Evolutionary conservation across 768 basidiomycete species (phyloP), one percentile per base, ranked within the genome.

Genomic region (Xanthoconium stramineum): DNA sequence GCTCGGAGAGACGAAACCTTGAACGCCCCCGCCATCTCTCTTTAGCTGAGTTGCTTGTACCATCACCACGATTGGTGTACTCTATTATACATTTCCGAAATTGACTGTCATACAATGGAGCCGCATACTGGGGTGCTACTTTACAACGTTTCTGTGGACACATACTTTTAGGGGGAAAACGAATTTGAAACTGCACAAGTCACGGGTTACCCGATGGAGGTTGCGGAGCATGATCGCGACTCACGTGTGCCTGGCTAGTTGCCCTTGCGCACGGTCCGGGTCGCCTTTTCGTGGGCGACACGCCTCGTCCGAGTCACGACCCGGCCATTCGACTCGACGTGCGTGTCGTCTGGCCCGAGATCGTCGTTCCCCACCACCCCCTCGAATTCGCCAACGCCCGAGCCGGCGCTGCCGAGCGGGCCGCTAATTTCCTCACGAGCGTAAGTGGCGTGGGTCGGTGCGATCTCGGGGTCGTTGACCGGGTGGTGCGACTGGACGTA

Each of bases 341-440:
- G 63, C 0, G 28, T 38, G 9, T 58, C 46, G 36, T 72, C 71
- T 12, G 62, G 61, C 7, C 70, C 70, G 15, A 66, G 62, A 49
- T 72, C 70, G 30, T 63, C 65, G 5, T 59, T 63, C 7, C 71
- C 69, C 5, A 69, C 63, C 1, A 72, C 54, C 0, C 67, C 69
- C 28, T 72, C 70, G 11, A 70, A 65, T 17, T 72, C 70, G 8
- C 33, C 33, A 35, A 35, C 33, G 20, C 69, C 72, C 10, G 70
- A 60, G n/a, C 69, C 53, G 0, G 67, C 69, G 29, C 47, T 54
- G 1, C 72, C 61, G 3, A 72, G 60, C 0, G 70, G 70, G 0
- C 70, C 70, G 15, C 45, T 38, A 5, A 72, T 39, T 52, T 72
- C 67, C 0, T 72, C 70, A 32, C 63, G 70, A 0, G 61, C 58